phyloP scores from a whole-genome alignment of 306 rosid genomes.

The Casuarina equisetifolia region DNA sequence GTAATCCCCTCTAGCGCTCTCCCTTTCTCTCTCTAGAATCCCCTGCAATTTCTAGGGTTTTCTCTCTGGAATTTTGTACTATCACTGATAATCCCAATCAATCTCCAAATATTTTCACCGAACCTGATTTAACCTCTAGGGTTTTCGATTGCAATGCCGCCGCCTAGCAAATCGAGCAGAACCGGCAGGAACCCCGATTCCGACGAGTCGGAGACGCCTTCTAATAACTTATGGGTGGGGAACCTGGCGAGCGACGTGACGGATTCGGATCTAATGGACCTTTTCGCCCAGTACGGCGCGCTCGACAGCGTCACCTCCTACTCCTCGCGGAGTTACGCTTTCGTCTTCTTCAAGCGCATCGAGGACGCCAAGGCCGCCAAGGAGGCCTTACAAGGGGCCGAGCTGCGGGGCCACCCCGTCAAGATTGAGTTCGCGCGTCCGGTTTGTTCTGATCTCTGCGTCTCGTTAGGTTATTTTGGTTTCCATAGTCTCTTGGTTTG shows the following conservation, averaged over 20 bases:
- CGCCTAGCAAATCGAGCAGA: conserved; percentile 46
- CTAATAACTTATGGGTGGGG: conserved; percentile 93
- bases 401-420: conserved; percentile 56
- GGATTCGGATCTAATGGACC: conserved; percentile 75
- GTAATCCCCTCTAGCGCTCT: background rate
- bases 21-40: background rate
- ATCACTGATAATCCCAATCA: background rate
- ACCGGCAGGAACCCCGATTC: conserved; percentile 32
- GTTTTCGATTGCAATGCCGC: conserved; percentile 58
- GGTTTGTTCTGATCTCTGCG: conserved; percentile 78
- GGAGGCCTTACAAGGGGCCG: conserved; percentile 65
- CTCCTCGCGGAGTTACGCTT: conserved; percentile 81
- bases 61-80: background rate
- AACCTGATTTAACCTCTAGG: background rate
- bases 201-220: conserved; percentile 52
- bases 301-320: conserved; percentile 82
- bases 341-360: conserved; percentile 73
- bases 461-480: conserved; percentile 37
- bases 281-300: conserved; percentile 78
- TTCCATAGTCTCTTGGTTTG: conserved; percentile 7
- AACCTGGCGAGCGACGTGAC: conserved; percentile 72
- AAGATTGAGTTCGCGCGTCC: conserved; percentile 96
- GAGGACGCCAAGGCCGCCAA: conserved; percentile 95
- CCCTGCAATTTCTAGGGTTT: background rate
- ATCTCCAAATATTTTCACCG: background rate